Base-by-base conservation (phyloP, 495 filamentous ascomycete species). In the Glarea lozoyensis region DNA sequence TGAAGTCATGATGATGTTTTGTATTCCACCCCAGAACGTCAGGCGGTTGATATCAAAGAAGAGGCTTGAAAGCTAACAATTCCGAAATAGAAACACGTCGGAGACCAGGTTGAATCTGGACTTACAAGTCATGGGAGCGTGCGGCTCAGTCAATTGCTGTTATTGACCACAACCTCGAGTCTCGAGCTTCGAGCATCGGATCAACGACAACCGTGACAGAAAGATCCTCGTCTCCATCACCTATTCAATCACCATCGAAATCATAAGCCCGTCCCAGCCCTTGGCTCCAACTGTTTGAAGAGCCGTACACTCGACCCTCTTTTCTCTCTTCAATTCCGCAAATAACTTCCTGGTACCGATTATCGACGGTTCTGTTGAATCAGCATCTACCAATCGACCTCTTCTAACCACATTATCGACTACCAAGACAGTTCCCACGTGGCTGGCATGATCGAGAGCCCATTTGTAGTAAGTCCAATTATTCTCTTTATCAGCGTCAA, bases 401-500 rank as follows among this genome's bases (percentile, higher is more conserved):
- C 25, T 4, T 12, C 48, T 24, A 1, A 37, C 48, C n/a, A 51
- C 38, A 40, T 51, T 51, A 37, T 51, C 48, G 17, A 51, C 17
- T 12, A 51, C 38, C 23, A 51, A 42, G 31, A 51, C n/a, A 0
- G 48, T 46, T 4, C 48, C 48, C 22, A 16, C 22, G 17, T 22
- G 20, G 4, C 21, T 27, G 25, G 46, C 22, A n/a, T n/a, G n/a
- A 15, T 46, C 27, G 13, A 51, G 21, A 12, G 43, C 42, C 11
- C 18, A 42, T n/a, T 32, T 24, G 12, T 46, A 35, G 29, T 51
- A 51, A 3, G 19, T 35, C 9, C 13, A 12, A 25, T 53, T 48
- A 20, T 48, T 49, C 13, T 48, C 41, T 36, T 53, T 53, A 43
- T 53, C 45, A 9, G 49, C 49, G 41, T 53, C 49, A 19, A 53